phyloP scores from a whole-genome alignment of 306 rosid genomes.

The Vigna reflexopilosa region DNA sequence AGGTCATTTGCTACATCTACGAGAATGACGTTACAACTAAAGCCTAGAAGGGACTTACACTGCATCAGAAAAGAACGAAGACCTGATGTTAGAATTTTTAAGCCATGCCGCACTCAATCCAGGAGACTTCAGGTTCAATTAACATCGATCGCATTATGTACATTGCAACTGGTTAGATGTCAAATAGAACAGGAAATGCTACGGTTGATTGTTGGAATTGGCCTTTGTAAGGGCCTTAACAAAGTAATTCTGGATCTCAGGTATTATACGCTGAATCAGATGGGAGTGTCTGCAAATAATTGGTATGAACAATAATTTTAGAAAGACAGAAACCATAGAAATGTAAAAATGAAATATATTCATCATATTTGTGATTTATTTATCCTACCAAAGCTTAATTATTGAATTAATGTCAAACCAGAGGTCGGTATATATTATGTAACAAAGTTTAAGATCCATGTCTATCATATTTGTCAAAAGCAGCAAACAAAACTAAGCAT shows the following conservation, averaged over 20 bases:
- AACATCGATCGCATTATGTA: conserved; percentile 68
- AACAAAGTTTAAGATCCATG: conserved; percentile 15
- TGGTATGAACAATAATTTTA: conserved; percentile 36
- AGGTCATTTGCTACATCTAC: conserved; percentile 52
- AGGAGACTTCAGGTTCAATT: conserved; percentile 52
- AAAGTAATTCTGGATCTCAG: conserved; percentile 82
- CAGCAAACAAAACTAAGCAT: conserved; percentile 3
- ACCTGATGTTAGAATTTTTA: conserved; percentile 41
- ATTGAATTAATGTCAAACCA: conserved; percentile 30
- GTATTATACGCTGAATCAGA: conserved; percentile 72
- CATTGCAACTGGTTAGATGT: conserved; percentile 71
- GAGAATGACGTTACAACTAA: conserved; percentile 41
- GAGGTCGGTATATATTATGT: conserved; percentile 11
- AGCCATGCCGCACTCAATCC: conserved; percentile 52
- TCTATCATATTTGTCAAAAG: conserved; percentile 7
- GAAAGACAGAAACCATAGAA: background rate
- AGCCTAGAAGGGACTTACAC: conserved; percentile 34
- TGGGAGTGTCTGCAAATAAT: conserved; percentile 71
- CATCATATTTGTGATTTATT: background rate
- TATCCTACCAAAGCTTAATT: conserved; percentile 1
- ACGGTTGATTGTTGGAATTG: conserved; percentile 59
- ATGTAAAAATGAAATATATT: conserved; percentile 12
- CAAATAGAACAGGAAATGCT: conserved; percentile 51
- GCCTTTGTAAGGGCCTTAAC: conserved; percentile 75
- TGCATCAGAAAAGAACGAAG: conserved; percentile 47